Conservation (phyloP, 75 land plant species). For the Sequoiadendron giganteum region DNA sequence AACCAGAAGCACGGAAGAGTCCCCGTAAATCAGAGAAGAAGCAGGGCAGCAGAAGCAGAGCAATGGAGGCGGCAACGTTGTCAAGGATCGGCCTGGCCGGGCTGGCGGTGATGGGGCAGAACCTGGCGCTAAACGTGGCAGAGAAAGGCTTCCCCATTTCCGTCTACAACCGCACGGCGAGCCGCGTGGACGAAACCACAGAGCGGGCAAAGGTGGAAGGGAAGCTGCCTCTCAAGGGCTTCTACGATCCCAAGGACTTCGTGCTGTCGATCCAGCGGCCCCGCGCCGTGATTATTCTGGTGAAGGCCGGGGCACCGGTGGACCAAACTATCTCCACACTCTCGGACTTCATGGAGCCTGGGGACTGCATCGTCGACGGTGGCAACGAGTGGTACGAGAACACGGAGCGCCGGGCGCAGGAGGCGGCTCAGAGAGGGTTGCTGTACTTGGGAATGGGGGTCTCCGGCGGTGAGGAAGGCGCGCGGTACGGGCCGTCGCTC, state of each 20-base stretch:
- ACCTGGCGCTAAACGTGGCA: conserved; percentile 68
- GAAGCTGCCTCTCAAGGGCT: conserved; percentile 49
- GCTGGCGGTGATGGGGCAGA: conserved; percentile 75
- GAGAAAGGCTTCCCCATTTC: conserved; percentile 79
- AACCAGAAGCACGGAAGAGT: background rate
- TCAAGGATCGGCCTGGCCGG: conserved; percentile 65
- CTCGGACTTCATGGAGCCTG: conserved; percentile 49
- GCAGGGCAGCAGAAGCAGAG: background rate
- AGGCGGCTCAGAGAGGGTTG: conserved; percentile 30
- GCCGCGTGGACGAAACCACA: conserved; percentile 70
- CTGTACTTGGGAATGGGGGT: conserved; percentile 80
- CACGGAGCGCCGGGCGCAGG: conserved; percentile 56
- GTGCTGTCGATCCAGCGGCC: conserved; percentile 68
- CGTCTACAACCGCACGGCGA: conserved; percentile 65
- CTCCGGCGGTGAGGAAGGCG: conserved; percentile 77
- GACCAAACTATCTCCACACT: conserved; percentile 64
- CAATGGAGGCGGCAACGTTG: conserved; percentile 13
- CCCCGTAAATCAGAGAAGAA: background rate
- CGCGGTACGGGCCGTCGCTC: conserved; percentile 58
- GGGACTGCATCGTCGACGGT: conserved; percentile 70
- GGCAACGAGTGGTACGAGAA: conserved; percentile 86
- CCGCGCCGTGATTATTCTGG: conserved; percentile 57
- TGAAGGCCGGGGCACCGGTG: conserved; percentile 76
- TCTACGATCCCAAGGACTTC: conserved; percentile 46
- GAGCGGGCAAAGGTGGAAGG: conserved; percentile 58